Percentiles rank a stretch among this genome's conserved stretches.
Conservation (phyloP, 2,329 filamentous ascomycete species). For the Ceratocystis harringtonii region DNA sequence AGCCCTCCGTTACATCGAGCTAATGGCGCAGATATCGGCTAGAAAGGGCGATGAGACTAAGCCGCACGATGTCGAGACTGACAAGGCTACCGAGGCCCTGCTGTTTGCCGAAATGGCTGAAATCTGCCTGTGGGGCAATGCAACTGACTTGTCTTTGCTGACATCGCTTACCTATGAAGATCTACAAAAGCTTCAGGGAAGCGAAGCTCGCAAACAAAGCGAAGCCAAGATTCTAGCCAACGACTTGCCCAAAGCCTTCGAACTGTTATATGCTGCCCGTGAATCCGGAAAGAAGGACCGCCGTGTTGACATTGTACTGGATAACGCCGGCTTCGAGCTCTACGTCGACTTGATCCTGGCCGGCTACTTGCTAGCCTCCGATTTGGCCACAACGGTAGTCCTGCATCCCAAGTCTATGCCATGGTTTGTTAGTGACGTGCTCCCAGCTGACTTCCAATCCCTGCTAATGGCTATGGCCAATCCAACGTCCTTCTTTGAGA, state of each 20-base stretch:
- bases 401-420: slow-evolving; percentile 90
- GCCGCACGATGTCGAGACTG: slow-evolving; percentile 17
- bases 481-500: slow-evolving; percentile 65
- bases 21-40: slow-evolving; percentile 34
- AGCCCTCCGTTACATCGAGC: slow-evolving; percentile 59
- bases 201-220: slow-evolving; percentile 66
- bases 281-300: slow-evolving; percentile 25
- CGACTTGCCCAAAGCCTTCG: slow-evolving; percentile 60
- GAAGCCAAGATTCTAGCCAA: slow-evolving; percentile 90
- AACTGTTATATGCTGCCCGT: slow-evolving; percentile 49
- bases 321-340: slow-evolving; percentile 94
- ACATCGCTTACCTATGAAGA: slow-evolving; percentile 88
- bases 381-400: slow-evolving; percentile 72
- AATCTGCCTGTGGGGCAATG: slow-evolving; percentile 95
- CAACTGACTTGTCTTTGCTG: slow-evolving; percentile 81
- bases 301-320: slow-evolving; percentile 83
- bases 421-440: slow-evolving; percentile 95
- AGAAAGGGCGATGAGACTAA: slow-evolving; percentile 44
- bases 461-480: slow-evolving; percentile 66
- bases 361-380: slow-evolving; percentile 72
- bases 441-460: slow-evolving; percentile 72
- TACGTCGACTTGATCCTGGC: slow-evolving; percentile 89
- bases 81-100: slow-evolving; percentile 53
- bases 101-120: slow-evolving; percentile 89
- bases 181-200: slow-evolving; percentile 89